Conservation (phyloP, 306 rosid species). For the Chamaecrista fasciculata region DNA sequence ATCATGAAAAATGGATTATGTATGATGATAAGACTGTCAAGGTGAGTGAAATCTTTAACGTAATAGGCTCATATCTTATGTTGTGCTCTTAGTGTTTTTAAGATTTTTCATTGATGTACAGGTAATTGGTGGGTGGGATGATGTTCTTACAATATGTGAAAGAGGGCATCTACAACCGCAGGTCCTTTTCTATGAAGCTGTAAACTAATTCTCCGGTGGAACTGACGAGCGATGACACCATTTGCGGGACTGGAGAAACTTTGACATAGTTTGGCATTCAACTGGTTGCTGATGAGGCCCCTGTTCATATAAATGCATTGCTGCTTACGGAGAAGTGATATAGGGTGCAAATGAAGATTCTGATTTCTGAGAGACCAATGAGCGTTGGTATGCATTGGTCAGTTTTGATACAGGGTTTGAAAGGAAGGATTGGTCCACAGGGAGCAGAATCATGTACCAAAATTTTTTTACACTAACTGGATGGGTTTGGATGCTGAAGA, state of each 20-base stretch:
- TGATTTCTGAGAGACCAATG: conserved; percentile 35
- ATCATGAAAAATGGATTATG: conserved; percentile 77
- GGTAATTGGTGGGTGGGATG: conserved; percentile 93
- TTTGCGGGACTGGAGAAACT: conserved; percentile 38
- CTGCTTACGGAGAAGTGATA: conserved; percentile 39
- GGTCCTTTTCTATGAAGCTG: conserved; percentile 96
- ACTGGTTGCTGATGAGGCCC: conserved; percentile 35
- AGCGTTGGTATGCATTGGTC: conserved; percentile 44
- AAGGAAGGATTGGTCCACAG: conserved; percentile 40
- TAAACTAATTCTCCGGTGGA: conserved; percentile 59
- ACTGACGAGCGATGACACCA: conserved; percentile 31
- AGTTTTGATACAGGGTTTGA: conserved; percentile 40
- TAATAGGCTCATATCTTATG: not conserved
- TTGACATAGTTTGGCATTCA: conserved; percentile 36
- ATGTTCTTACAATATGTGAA: conserved; percentile 79
- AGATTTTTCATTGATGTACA: conserved; percentile 30
- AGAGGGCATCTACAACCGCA: conserved; percentile 97
- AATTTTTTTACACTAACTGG: conserved; percentile 29
- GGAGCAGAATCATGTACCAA: conserved; percentile 43
- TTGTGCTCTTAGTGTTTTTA: conserved; percentile 27
- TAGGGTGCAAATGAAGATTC: conserved; percentile 36
- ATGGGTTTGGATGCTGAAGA: conserved; percentile 39
- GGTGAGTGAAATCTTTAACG: conserved; percentile 47
- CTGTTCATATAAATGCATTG: conserved; percentile 37
- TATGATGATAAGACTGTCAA: conserved; percentile 92